Evolutionary conservation across 2,329 filamentous ascomycete genomes (phyloP).

Genomic region (Trichoderma sp.): DNA sequence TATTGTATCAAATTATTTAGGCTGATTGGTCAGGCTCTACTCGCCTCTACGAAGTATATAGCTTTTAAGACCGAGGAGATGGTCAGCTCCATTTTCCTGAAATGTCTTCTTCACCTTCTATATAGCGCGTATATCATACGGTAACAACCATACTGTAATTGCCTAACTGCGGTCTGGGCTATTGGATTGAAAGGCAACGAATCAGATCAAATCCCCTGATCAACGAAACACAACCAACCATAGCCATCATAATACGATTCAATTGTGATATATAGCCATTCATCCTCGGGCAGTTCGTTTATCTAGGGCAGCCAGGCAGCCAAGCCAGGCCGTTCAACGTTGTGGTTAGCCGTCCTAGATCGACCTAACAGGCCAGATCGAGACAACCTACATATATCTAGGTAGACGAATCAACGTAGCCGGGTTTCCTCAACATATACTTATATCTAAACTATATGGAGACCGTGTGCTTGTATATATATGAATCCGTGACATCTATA

Average conservation of each 20-base stretch:
- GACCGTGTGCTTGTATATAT: not conserved
- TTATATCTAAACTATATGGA: not conserved
- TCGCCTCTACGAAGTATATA: not conserved
- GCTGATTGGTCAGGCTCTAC: conserved; percentile 7
- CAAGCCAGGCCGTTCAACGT: not conserved
- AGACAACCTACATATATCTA: not conserved
- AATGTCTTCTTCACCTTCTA: not conserved
- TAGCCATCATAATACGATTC: not conserved
- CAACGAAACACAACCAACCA: not conserved
- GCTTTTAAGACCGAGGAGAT: not conserved
- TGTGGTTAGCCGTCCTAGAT: not conserved
- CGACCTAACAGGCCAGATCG: not conserved
- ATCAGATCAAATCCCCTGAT: not conserved
- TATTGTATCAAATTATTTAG: conserved; percentile 5
- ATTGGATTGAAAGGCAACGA: not conserved
- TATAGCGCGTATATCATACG: not conserved
- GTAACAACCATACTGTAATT: not conserved
- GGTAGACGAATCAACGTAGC: not conserved
- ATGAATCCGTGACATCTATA: not conserved
- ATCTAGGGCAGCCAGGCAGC: not conserved
- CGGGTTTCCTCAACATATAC: not conserved
- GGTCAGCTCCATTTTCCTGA: not conserved
- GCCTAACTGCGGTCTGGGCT: not conserved
- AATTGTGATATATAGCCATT: not conserved
- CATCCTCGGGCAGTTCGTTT: not conserved